These are phyloP conservation scores for Biancaea sappan DNA, from an alignment of 306 rosid species.

Conservation along the genomic window DNA sequence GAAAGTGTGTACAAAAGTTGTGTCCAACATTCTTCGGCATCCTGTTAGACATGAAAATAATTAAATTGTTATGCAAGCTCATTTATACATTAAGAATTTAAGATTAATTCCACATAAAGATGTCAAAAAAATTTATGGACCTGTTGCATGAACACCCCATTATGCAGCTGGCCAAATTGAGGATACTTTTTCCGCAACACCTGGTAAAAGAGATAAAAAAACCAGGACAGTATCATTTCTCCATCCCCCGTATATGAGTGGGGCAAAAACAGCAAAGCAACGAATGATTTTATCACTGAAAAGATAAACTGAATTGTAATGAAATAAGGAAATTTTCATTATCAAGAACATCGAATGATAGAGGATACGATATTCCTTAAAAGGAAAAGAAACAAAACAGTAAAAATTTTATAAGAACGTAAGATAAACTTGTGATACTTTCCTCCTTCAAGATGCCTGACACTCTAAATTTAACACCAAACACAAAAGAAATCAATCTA, in stretches of 20 bases:
- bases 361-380: conserved; percentile 15
- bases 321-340: background rate
- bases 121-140: conserved; percentile 42
- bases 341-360: background rate
- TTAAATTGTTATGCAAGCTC: conserved; percentile 28
- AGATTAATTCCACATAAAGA: conserved; percentile 27
- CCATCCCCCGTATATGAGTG: conserved; percentile 3
- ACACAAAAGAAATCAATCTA: conserved; percentile 4
- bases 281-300: background rate
- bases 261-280: conserved; percentile 13
- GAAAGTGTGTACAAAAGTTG: conserved; percentile 95
- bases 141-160: conserved; percentile 95
- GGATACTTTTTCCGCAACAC: conserved; percentile 92
- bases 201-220: conserved; percentile 50
- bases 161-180: conserved; percentile 95
- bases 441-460: background rate
- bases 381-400: conserved; percentile 12
- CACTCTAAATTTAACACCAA: background rate
- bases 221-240: conserved; percentile 17
- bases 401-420: background rate
- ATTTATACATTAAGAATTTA: conserved; percentile 1
- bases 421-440: background rate
- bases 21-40: conserved; percentile 99
- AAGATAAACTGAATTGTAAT: background rate
- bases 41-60: conserved; percentile 55